Conservation (phyloP, 2,329 filamentous ascomycete genomes). For the Ophiosphaerella herpotricha region DNA sequence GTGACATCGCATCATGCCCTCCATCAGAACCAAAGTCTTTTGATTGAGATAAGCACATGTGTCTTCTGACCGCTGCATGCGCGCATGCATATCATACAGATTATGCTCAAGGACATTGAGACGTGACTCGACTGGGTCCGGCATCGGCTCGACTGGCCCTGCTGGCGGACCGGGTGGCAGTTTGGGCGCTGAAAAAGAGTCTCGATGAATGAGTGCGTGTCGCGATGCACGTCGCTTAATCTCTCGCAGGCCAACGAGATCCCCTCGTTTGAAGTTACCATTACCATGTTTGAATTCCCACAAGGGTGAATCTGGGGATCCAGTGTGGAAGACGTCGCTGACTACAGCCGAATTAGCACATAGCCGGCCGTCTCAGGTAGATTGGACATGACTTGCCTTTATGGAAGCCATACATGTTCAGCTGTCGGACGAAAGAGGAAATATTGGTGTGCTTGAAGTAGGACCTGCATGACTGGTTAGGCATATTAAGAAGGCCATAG, state of each 20-base stretch:
- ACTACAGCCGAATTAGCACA: constrained; percentile 59
- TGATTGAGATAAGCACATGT: constrained; percentile 76
- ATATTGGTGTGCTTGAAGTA: constrained; percentile 99
- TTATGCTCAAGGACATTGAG: constrained; percentile 78
- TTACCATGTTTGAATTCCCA: constrained; percentile 99
- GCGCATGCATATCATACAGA: constrained; percentile 76
- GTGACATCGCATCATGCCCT: constrained; percentile 75
- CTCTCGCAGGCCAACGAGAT: constrained; percentile 86
- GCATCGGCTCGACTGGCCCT: constrained; percentile 79
- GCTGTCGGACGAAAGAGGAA: constrained; percentile 93
- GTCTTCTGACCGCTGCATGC: constrained; percentile 83
- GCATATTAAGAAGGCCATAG: constrained; percentile 34
- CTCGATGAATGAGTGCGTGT: constrained; percentile 89
- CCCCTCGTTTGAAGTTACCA: constrained; percentile 94
- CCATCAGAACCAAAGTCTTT: constrained; percentile 80
- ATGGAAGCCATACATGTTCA: constrained; percentile 99
- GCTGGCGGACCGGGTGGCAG: constrained; percentile 72
- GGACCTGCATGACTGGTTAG: constrained; percentile 63
- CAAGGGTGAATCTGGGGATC: constrained; percentile 86
- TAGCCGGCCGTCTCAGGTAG: not conserved
- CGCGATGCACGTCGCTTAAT: constrained; percentile 94
- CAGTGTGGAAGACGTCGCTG: constrained; percentile 97
- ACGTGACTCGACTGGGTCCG: constrained; percentile 77
- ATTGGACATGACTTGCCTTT: constrained; percentile 69
- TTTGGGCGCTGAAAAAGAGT: constrained; percentile 80